phyloP scores from a whole-genome alignment of 2,329 filamentous ascomycete genomes.

The Colletotrichum sp. region DNA sequence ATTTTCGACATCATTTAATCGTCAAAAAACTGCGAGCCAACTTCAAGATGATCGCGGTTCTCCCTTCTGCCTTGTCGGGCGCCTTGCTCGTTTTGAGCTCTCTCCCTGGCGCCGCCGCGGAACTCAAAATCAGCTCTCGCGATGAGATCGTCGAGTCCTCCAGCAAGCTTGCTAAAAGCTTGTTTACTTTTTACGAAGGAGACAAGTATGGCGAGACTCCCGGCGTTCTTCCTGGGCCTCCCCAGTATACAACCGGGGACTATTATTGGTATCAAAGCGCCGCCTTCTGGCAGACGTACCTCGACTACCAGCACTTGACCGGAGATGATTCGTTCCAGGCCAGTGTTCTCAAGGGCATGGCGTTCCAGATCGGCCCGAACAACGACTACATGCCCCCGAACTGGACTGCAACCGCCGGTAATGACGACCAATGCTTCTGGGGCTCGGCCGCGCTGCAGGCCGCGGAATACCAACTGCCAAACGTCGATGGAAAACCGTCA shows the following conservation, averaged over 20 bases:
- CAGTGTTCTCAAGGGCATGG: slow-evolving; percentile 46
- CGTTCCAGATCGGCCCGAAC: slow-evolving; percentile 51
- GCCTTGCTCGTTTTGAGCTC: not conserved
- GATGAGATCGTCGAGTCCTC: slow-evolving; percentile 24
- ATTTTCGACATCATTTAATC: fast-evolving
- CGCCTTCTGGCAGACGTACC: slow-evolving; percentile 34
- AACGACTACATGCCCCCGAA: slow-evolving; percentile 55
- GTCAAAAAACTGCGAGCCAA: too few relatives aligned
- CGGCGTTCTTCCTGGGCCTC: slow-evolving; percentile 32
- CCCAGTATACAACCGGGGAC: slow-evolving; percentile 21
- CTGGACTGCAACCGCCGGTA: slow-evolving; percentile 50
- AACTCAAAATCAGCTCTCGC: not conserved
- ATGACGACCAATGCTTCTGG: slow-evolving; percentile 68
- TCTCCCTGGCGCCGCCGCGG: not conserved
- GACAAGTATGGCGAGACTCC: slow-evolving; percentile 31
- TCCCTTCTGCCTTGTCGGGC: not conserved
- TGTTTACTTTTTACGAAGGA: slow-evolving; percentile 35
- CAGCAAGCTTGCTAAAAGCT: slow-evolving; percentile 29
- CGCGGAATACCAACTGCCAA: slow-evolving; percentile 57
- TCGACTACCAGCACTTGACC: slow-evolving; percentile 46
- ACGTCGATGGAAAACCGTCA: slow-evolving; percentile 43
- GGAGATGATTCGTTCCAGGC: slow-evolving; percentile 57
- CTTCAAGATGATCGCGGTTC: not conserved
- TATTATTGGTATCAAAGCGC: slow-evolving; percentile 41
- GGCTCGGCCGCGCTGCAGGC: slow-evolving; percentile 61